phyloP scores from a whole-genome alignment of 345 rosid genomes.

The Mangifera indica region DNA sequence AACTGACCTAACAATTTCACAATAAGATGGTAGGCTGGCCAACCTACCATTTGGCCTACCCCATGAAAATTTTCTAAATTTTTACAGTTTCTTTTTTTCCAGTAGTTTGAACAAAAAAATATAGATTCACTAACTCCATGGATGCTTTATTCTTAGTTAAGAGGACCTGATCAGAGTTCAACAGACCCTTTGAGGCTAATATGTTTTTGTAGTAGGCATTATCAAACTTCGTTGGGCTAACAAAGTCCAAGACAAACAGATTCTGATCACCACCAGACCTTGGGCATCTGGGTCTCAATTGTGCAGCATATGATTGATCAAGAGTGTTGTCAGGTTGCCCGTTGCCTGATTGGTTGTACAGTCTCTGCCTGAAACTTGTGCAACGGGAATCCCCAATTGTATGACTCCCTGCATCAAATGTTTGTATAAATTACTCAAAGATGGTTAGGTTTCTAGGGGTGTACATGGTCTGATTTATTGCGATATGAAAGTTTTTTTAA shows the following conservation, averaged over 20 bases:
- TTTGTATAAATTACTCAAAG: neutral
- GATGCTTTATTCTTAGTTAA: conserved; percentile 55
- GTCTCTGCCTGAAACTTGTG: conserved; percentile 88
- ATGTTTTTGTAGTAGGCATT: conserved; percentile 83
- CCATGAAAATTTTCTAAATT: no score
- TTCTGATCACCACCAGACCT: conserved; percentile 64
- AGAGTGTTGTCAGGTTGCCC: conserved; percentile 75
- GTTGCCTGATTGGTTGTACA: conserved; percentile 79
- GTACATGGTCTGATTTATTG: no score
- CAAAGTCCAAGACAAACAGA: conserved; percentile 61
- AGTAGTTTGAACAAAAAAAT: no score
- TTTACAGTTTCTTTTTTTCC: no score
- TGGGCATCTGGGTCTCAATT: conserved; percentile 51
- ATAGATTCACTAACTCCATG: conserved; percentile 65
- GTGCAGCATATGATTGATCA: conserved; percentile 56
- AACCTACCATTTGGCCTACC: no score
- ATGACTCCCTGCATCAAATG: conserved; percentile 72
- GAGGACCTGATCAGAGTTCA: conserved; percentile 79
- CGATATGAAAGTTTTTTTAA: no score
- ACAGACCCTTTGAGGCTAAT: conserved; percentile 63
- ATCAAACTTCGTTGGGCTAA: conserved; percentile 60
- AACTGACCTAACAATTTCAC: no score
- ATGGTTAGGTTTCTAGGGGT: no score
- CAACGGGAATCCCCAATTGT: conserved; percentile 85
- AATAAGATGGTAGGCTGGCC: no score